These are phyloP conservation scores for Pinguiococcus pyrenoidosus DNA, from an alignment of 108 stramenopile genomes.

Conservation along the genomic window DNA sequence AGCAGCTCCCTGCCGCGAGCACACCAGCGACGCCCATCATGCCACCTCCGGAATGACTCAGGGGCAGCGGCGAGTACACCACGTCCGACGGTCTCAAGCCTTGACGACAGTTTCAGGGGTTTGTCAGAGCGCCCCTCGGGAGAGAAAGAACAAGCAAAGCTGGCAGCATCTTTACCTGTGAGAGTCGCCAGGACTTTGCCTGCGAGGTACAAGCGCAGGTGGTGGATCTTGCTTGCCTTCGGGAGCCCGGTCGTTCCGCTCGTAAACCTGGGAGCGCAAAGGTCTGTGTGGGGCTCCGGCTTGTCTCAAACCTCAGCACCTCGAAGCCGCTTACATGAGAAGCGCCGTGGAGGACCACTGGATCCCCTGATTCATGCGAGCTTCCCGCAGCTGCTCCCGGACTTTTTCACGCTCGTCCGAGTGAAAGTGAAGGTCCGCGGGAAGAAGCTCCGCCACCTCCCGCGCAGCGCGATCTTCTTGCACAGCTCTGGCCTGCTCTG, in stretches of 20 bases:
- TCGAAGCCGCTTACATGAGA: not conserved
- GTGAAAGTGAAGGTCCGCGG: too few species aligned
- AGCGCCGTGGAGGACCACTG: not conserved
- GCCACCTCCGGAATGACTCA: constrained; percentile 43
- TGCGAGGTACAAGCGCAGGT: constrained; percentile 10
- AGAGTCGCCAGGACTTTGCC: not conserved
- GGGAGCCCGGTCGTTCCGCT: constrained; percentile 39
- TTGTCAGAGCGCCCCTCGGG: too few species aligned
- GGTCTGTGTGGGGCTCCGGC: constrained; percentile 2
- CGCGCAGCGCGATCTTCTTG: too few species aligned
- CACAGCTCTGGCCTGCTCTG: too few species aligned
- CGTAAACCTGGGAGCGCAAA: constrained; percentile 16
- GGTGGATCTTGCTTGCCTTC: constrained; percentile 33
- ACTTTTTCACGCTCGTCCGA: too few species aligned
- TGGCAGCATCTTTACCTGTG: not conserved
- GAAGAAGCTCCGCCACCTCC: too few species aligned
- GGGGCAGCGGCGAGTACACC: constrained; percentile 38
- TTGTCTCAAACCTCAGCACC: too few species aligned
- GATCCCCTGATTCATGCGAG: not conserved
- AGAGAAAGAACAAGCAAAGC: not conserved
- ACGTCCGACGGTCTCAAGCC: constrained; percentile 5
- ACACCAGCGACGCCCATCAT: constrained; percentile 16
- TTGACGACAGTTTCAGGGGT: too few species aligned
- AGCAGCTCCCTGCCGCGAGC: constrained; percentile 7
- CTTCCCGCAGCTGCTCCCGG: not conserved